Percentiles rank a stretch among this genome's conserved stretches.
Conservation (phyloP, 176 grass and related monocot species). For the Musa schizocarpa region DNA sequence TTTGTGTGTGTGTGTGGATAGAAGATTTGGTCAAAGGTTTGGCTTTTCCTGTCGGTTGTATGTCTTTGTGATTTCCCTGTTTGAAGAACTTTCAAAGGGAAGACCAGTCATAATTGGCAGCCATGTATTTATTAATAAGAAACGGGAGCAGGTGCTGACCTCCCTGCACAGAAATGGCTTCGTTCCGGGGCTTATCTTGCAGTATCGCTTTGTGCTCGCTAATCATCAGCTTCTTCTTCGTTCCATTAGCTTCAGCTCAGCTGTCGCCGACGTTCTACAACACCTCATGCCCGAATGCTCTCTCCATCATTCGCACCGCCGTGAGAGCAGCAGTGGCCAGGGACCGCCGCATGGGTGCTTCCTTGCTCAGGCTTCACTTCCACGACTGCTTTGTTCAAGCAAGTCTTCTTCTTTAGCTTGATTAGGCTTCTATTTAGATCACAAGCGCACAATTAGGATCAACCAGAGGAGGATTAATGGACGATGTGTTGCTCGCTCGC, state of each 20-base stretch:
- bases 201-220: background rate
- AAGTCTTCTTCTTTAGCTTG: background rate
- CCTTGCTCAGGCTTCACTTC: conserved; percentile 4
- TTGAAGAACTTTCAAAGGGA: no score
- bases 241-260: conserved; percentile 31
- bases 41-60: no score
- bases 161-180: background rate
- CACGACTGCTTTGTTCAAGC: conserved; percentile 3
- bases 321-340: background rate
- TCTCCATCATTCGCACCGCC: background rate
- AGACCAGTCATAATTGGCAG: no score
- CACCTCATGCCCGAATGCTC: background rate
- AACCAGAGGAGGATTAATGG: background rate
- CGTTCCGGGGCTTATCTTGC: background rate
- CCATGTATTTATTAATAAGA: no score
- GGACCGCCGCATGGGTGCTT: background rate
- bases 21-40: no score
- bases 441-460: background rate
- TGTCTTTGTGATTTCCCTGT: no score
- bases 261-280: conserved; percentile 67
- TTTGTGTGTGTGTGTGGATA: no score
- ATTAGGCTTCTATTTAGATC: background rate
- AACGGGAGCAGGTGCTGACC: no score
- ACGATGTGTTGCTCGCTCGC: background rate
- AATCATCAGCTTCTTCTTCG: background rate